Evolutionary conservation across 139 green algal genomes (phyloP).

Genomic region (Desmodesmus armatus): DNA sequence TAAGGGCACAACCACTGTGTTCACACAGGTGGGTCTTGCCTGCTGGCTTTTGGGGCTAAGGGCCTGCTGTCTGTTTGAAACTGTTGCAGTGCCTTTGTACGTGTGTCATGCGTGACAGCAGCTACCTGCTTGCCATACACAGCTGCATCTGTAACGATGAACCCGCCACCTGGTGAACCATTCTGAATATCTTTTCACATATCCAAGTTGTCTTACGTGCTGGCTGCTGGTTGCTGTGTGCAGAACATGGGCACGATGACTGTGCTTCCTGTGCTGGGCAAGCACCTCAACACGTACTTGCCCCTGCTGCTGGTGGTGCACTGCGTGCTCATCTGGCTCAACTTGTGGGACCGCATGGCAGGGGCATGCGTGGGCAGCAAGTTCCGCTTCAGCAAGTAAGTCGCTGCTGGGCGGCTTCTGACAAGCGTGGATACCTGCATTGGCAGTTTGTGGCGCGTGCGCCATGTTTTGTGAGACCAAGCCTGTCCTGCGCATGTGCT

Average conservation of each 20-base stretch:
- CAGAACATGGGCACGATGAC: slow-evolving; percentile 84
- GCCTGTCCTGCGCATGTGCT: too few species aligned
- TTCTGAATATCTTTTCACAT: too few species aligned
- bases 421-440: too few species aligned
- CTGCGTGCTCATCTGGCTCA: slow-evolving; percentile 67
- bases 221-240: slow-evolving; percentile 30
- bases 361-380: slow-evolving; percentile 54
- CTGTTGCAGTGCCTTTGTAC: too few species aligned
- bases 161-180: too few species aligned
- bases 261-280: slow-evolving; percentile 76
- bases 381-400: slow-evolving; percentile 58
- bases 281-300: slow-evolving; percentile 86
- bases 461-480: too few species aligned
- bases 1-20: slow-evolving; percentile 58
- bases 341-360: slow-evolving; percentile 64
- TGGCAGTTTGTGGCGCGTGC: too few species aligned
- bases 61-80: too few species aligned
- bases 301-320: slow-evolving; percentile 79
- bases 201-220: neutral
- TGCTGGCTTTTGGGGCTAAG: too few species aligned
- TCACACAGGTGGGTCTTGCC: slow-evolving; percentile 44
- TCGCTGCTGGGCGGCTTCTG: neutral
- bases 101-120: too few species aligned
- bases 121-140: too few species aligned
- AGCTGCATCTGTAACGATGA: too few species aligned